phyloP scores from a whole-genome alignment of 768 basidiomycete species.

The Nidularia sp. region DNA sequence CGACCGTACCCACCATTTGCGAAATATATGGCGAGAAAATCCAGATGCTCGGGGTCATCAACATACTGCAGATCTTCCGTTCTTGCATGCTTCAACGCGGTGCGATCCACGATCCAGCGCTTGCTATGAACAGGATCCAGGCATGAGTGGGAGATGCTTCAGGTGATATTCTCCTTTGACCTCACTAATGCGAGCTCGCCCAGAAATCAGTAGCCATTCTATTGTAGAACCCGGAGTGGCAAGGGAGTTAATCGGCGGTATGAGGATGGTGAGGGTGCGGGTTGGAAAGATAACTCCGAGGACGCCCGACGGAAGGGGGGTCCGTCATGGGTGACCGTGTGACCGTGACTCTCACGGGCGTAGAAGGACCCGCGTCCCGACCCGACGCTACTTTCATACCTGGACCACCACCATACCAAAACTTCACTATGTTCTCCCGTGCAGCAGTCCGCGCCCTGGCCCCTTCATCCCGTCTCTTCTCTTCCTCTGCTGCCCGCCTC shows the following conservation, averaged over 20 bases:
- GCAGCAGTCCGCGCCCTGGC: slow-evolving; percentile 48
- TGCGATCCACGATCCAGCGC: slow-evolving; percentile 87
- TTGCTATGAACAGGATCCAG: slow-evolving; percentile 47
- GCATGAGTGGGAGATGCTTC: slow-evolving; percentile 5
- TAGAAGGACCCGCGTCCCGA: no score
- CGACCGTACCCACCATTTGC: slow-evolving; percentile 56
- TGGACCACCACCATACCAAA: neutral
- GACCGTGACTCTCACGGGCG: no score
- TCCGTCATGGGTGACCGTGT: no score
- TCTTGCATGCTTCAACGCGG: slow-evolving; percentile 70
- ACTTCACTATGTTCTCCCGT: slow-evolving; percentile 58
- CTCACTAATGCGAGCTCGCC: slow-evolving; percentile 86
- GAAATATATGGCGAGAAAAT: slow-evolving; percentile 85
- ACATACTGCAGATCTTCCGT: slow-evolving; percentile 76
- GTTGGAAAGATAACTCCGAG: no score
- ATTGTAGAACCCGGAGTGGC: no score
- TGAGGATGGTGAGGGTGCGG: no score
- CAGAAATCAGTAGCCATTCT: slow-evolving; percentile 89
- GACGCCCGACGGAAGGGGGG: no score
- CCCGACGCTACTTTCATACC: no score
- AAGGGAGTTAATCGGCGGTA: no score
- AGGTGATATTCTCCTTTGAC: slow-evolving; percentile 18
- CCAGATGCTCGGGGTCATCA: slow-evolving; percentile 70
- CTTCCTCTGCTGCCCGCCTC: slow-evolving; percentile 63
- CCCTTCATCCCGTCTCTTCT: slow-evolving; percentile 65